Evolutionary conservation across 164 flowering plant genomes (phyloP), one percentile per base, ranked within the genome.

Genomic region (Tetracentron sinense): DNA sequence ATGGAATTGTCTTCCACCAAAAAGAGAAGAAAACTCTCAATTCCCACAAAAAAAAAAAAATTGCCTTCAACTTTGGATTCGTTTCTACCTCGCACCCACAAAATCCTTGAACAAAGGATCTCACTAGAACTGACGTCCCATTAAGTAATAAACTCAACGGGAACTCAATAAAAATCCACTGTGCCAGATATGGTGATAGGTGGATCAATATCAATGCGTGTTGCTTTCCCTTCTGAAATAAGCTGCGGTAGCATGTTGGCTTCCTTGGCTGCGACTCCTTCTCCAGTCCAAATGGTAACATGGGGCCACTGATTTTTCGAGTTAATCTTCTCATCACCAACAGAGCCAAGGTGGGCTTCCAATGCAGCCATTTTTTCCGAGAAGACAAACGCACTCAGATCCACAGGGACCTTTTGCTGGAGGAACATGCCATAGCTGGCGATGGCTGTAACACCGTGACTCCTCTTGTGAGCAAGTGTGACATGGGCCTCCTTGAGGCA

Each of bases 401-500:
- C 78, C 21, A 91, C 83, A 0, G 96, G 95, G 8, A 94, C 87
- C 19, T 82, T 31, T 50, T 67, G 83, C 51, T 88, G 25, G 49
- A 82, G 75, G 72, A 71, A 78, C 46, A 72, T 35, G 27, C 89
- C 95, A 63, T 85, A 94, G 60, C 65, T 85, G 14, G 97, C 96
- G 25, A 94, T 90, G 30, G 96, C 95, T 53, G 83, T 65, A 30
- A 94, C 85, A 50, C 97, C 98, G 54, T 94, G 98, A 56, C 88
- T 84, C 64, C 82, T 77, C 84, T 88, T 91, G 78, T 94, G 98
- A 16, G 98, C 98, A 51, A 94, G 97, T 50, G 98, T 94, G 46
- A 91, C 78, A 72, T 94, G 98, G 54, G 90, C 91, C 58, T 65
- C 74, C 57, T 35, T 70, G n/a, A 94, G 77, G 56, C 58, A 78